Evolutionary conservation across 441 rosid species (phyloP).

Genomic region (Adansonia gregorii): DNA sequence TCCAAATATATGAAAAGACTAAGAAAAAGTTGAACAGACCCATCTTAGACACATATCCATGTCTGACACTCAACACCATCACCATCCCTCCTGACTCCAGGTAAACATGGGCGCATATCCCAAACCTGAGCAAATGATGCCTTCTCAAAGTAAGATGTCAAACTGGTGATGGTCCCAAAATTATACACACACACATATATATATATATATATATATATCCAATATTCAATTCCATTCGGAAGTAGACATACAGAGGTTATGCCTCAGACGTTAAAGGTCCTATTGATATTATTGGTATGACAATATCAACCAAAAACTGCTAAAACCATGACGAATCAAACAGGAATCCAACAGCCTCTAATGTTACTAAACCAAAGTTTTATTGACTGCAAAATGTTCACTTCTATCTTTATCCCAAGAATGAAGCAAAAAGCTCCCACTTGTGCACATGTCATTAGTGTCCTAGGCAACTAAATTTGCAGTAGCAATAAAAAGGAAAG

Average conservation of each 20-base stretch:
- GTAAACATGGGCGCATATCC: not conserved
- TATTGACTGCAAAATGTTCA: not conserved
- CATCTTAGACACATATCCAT: not conserved
- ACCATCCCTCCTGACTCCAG: conserved; percentile 35
- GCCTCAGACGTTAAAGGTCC: too few species aligned
- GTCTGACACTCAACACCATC: not conserved
- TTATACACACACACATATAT: not conserved
- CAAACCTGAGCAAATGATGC: conserved; percentile 6
- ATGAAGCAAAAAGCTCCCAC: too few species aligned
- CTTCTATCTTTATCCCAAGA: not conserved
- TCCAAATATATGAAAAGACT: not conserved
- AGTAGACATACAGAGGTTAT: too few species aligned
- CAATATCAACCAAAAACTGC: too few species aligned
- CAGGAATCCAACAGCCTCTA: too few species aligned
- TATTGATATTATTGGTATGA: too few species aligned
- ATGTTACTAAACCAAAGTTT: not conserved
- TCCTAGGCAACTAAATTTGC: too few species aligned
- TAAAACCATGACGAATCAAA: too few species aligned
- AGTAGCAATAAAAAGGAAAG: too few species aligned
- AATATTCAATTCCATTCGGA: not conserved
- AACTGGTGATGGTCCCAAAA: not conserved
- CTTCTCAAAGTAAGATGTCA: not conserved
- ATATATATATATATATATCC: not conserved
- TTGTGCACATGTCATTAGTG: too few species aligned
- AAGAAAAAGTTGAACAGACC: not conserved